Evolutionary conservation across 306 rosid species (phyloP).

Genomic region (Rosa chinensis): DNA sequence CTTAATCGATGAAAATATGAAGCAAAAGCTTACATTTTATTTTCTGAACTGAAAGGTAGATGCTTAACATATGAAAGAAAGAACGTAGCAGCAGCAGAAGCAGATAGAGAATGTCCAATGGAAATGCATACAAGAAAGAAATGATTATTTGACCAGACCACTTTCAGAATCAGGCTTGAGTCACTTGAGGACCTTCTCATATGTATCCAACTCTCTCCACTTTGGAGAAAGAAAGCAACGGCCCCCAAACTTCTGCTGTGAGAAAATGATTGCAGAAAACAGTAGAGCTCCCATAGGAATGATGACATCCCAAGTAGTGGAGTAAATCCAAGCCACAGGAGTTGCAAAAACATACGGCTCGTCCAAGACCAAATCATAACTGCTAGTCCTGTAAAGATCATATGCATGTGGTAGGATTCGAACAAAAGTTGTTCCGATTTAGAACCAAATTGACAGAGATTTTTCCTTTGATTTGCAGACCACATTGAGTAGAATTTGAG

Average conservation of each 20-base stretch:
- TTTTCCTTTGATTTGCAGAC: conserved; percentile 24
- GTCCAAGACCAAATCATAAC: too few species aligned
- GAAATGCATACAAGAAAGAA: too few species aligned
- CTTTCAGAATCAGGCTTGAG: conserved; percentile 21
- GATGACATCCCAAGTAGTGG: conserved; percentile 50
- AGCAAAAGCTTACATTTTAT: too few species aligned
- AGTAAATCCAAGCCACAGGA: too few species aligned
- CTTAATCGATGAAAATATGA: too few species aligned
- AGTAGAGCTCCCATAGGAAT: conserved; percentile 41
- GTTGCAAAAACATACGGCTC: conserved; percentile 41
- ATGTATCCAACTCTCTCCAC: conserved; percentile 25
- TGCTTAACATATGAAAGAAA: too few species aligned
- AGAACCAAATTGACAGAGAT: background rate
- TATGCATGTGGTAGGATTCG: conserved; percentile 58
- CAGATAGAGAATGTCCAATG: too few species aligned
- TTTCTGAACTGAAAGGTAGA: too few species aligned
- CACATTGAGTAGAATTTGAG: conserved; percentile 50
- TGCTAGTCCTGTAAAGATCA: conserved; percentile 56
- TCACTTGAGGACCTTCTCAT: conserved; percentile 40
- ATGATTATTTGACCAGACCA: background rate
- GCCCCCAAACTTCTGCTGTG: conserved; percentile 57
- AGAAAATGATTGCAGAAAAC: conserved; percentile 44
- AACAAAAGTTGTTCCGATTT: conserved; percentile 29
- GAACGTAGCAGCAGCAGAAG: too few species aligned
- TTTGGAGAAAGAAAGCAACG: conserved; percentile 38